Evolutionary conservation across 2,329 filamentous ascomycete species (phyloP).

Genomic region (Cladosporium sp.): DNA sequence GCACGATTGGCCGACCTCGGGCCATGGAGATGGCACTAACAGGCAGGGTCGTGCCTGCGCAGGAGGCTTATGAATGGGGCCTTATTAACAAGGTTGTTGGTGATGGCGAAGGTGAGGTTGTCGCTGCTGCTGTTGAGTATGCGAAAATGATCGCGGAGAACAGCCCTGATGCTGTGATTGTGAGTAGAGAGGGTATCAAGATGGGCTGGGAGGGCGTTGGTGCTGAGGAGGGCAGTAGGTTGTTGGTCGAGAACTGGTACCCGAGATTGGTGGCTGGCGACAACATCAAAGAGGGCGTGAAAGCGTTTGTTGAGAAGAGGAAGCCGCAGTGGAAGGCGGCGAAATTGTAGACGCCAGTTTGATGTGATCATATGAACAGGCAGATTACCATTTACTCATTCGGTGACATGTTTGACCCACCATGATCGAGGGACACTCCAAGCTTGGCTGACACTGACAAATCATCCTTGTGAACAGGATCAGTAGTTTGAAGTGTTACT

Average conservation of each 20-base stretch:
- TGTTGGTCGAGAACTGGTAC: constrained; percentile 57
- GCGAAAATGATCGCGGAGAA: constrained; percentile 60
- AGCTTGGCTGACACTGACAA: too few species aligned
- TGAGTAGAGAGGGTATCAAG: constrained; percentile 67
- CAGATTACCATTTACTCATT: too few species aligned
- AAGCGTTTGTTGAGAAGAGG: constrained; percentile 73
- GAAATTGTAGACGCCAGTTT: constrained; percentile 24
- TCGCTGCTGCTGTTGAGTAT: constrained; percentile 57
- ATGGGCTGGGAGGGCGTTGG: constrained; percentile 68
- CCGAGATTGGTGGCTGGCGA: constrained; percentile 59
- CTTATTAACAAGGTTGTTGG: constrained; percentile 64
- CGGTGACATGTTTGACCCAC: too few species aligned
- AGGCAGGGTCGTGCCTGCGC: constrained; percentile 56
- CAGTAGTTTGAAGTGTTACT: too few species aligned
- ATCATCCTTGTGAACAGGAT: too few species aligned
- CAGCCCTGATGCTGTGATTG: constrained; percentile 72
- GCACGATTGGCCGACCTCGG: constrained; percentile 63
- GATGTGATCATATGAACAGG: too few species aligned
- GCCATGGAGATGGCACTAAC: constrained; percentile 68
- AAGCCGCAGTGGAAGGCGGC: constrained; percentile 61
- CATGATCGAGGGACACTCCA: too few species aligned
- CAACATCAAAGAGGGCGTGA: constrained; percentile 71
- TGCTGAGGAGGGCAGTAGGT: constrained; percentile 58
- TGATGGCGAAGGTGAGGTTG: constrained; percentile 38
- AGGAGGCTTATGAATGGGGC: constrained; percentile 61